phyloP scores from a whole-genome alignment of 179 eudicot species.

The Beta macrorhiza region DNA sequence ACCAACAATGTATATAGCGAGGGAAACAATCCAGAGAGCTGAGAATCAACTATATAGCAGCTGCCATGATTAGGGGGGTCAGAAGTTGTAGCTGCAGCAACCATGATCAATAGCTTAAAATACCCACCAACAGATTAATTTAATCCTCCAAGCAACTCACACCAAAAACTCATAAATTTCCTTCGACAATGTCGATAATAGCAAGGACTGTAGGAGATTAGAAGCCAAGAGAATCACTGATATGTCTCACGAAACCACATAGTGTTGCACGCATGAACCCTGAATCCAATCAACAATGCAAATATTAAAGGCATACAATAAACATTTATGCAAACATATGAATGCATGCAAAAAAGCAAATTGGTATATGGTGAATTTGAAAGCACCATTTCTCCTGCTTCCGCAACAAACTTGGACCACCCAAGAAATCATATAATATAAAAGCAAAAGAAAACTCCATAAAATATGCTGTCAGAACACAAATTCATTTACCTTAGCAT shows the following conservation, averaged over 20 bases:
- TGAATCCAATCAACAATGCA: constrained; percentile 20
- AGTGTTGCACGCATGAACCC: constrained; percentile 21
- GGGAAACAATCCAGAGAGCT: no score
- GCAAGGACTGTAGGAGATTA: constrained; percentile 8
- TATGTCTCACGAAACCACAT: constrained; percentile 14
- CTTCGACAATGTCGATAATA: background rate
- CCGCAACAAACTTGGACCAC: constrained; percentile 23
- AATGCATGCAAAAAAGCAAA: background rate
- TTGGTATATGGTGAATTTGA: background rate
- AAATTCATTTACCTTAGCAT: background rate
- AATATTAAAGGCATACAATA: background rate
- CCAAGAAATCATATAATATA: background rate
- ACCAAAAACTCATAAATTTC: background rate
- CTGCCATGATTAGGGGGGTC: no score
- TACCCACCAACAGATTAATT: constrained; percentile 32
- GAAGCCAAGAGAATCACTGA: constrained; percentile 2
- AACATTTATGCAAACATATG: background rate
- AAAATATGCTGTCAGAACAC: constrained; percentile 6
- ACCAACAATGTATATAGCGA: no score
- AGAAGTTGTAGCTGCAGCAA: constrained; percentile 68
- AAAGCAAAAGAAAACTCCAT: background rate
- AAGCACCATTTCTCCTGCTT: background rate
- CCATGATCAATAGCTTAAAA: constrained; percentile 52
- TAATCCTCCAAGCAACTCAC: background rate
- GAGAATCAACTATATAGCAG: no score